Evolutionary conservation across 495 filamentous ascomycete genomes (phyloP), one percentile per base, ranked within the genome.

Genomic region (Articulospora tetracladia): DNA sequence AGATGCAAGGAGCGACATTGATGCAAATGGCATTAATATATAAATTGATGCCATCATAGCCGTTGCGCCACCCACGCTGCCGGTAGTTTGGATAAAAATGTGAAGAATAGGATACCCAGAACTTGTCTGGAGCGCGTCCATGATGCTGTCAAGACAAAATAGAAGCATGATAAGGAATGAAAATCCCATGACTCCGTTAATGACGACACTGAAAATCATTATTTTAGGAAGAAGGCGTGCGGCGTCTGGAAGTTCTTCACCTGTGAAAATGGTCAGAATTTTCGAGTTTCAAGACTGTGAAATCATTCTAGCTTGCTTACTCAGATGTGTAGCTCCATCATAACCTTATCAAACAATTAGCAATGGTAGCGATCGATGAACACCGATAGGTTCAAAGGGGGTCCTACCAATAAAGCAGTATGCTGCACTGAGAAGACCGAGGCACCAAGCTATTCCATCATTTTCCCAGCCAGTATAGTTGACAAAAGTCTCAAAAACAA

Each of bases 231-330:
- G 72, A 23, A 74, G 65, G 2, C 72, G 64, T 17, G 72, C 63
- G 4, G 80, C 77, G 61, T 80, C 75, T 46, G 70, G 70, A 30
- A 82, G 69, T 66, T 83, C 80, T 66, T 83, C 76, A 36, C 74
- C 67, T 70, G 69, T 72, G 25, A n/a, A n/a, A n/a, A n/a, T n/a
- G n/a, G n/a, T n/a, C n/a, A n/a, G n/a, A n/a, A n/a, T n/a, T n/a
- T n/a, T n/a, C n/a, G n/a, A n/a, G n/a, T n/a, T n/a, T n/a, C n/a
- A n/a, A n/a, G n/a, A n/a, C n/a, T n/a, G n/a, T n/a, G n/a, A n/a
- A n/a, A n/a, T n/a, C n/a, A n/a, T n/a, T n/a, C n/a, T n/a, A n/a
- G n/a, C n/a, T n/a, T n/a, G n/a, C n/a, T n/a, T n/a, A n/a, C n/a
- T n/a, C n/a, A n/a, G n/a, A n/a, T 67, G 65, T 17, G 55, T 50